Evolutionary conservation across 106 monocot species (phyloP), one percentile per base, ranked within the genome.

Genomic region (Xerophyta viscosa): DNA sequence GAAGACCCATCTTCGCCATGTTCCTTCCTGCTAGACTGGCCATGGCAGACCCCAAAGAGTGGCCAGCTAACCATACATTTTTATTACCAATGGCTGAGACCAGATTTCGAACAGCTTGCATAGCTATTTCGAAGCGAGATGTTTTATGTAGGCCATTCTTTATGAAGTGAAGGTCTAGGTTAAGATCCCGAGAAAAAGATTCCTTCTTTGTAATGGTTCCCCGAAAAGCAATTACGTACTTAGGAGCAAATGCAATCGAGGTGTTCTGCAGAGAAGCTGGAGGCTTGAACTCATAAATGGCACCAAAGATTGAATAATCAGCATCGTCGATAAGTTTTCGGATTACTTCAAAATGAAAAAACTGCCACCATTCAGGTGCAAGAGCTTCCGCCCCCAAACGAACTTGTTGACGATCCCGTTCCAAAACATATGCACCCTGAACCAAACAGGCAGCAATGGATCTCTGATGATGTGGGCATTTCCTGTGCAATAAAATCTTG

Each of bases 301-400:
- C 96, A 36, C 89, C 96, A 50, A 89, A 98, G 20, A 90, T 75
- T 31, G 96, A 89, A 17, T 24, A 52, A 66, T 90, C 96, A 24
- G 69, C 74, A 75, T 85, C 85, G 57, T 90, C 96, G 1, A 96
- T 46, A 41, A 96, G 96, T 23, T 45, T 59, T 8, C 78, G 69
- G 19, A 64, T 68, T 29, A 85, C 47, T 43, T 78, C 77, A 18
- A 85, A 96, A 53, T 85, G 72, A 62, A 85, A 96, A 22, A 82
- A 83, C 48, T 79, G 67, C 88, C 96, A 96, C 96, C 96, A 96
- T 31, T 77, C 45, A 44, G 96, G 73, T 36, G 79, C 96, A 53
- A 85, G 67, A 37, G 81, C 73, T 45, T 70, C 65, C 15, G 57
- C 10, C 25, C 36, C 76, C 27, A 58, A 46, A 2, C 46, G 75